Base-by-base conservation (phyloP, 345 rosid genomes). In the Arabidopsis arenosa region DNA sequence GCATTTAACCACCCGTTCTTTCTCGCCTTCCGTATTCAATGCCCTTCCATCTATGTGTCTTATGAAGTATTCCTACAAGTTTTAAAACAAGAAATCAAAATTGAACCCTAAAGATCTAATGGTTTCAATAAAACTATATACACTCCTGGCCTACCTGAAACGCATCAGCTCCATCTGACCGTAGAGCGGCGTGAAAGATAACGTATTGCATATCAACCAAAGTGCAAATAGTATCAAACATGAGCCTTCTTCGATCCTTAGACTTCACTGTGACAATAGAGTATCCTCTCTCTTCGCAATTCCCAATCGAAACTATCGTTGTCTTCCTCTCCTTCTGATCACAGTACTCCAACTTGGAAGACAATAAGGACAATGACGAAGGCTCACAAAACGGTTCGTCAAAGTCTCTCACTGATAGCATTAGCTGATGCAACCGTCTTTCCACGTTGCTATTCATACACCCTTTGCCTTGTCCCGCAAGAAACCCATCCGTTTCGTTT, bases 21-120 rank as follows among this genome's bases (percentile, higher is more conserved):
- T 88, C 90, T 96, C 99, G 0, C 93, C 94, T 74, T 96, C 97
- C 1, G 99, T 93, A 78, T 89, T 91, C 68, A 93, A 71, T n/a
- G 98, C 96, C 30, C 87, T 81, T 36, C 97, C 98, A 80, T 96
- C 97, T 81, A 76, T 39, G 71, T 93, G 99, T 78, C 97, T 85
- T 61, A 96, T 93, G 78, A 85, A 96, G 73, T 90, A 96, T 58
- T 96, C 99, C 99, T 93, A 72, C 71, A 33, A 65, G 37, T 70
- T 54, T 52, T 15, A 49, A 48, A 70, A 2, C 63, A 66, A 63
- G 14, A 35, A 32, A 66, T 66, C 6, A 71, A 70, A 15, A 77
- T 18, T 35, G 0, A 36, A 39, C 28, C 10, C 11, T 23, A 37
- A 14, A 14, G 5, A 23, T 21, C 8, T 32, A 0, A 15, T 17